These are phyloP conservation scores for Helianthus tuberosus DNA, from an alignment of 129 eudicot species.

Conservation along the genomic window DNA sequence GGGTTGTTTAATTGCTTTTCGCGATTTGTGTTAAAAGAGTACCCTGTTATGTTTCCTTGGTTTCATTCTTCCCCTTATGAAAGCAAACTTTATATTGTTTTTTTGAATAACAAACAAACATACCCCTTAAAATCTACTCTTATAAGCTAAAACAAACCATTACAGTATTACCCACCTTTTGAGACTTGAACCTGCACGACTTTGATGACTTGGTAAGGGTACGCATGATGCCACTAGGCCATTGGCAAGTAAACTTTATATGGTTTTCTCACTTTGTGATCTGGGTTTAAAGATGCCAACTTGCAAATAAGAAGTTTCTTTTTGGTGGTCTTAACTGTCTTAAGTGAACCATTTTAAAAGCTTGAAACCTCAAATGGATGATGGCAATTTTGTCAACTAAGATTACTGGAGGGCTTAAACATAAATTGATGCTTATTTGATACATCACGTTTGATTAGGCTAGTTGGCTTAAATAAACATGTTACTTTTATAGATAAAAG, in stretches of 20 bases:
- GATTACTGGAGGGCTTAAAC: not conserved
- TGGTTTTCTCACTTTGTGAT: not conserved
- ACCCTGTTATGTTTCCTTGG: not conserved
- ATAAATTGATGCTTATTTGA: too few species aligned
- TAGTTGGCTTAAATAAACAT: too few species aligned
- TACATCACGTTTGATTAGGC: too few species aligned
- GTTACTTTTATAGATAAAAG: too few species aligned
- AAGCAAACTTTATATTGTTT: not conserved
- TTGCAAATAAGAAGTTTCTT: not conserved
- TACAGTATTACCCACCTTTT: too few species aligned
- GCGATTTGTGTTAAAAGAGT: not conserved
- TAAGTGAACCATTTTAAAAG: not conserved
- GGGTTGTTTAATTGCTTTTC: conserved; percentile 2
- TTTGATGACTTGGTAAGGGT: too few species aligned
- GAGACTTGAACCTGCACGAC: too few species aligned
- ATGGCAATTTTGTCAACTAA: too few species aligned
- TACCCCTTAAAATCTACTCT: too few species aligned
- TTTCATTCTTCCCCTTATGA: not conserved
- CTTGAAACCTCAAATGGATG: not conserved
- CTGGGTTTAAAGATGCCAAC: not conserved
- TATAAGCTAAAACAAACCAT: too few species aligned
- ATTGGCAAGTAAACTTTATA: not conserved
- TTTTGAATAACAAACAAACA: not conserved
- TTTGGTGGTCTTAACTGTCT: not conserved
- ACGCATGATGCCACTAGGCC: too few species aligned